Conservation (phyloP, 371 early-diverging fungal genomes). For the Mucor racemosus region DNA sequence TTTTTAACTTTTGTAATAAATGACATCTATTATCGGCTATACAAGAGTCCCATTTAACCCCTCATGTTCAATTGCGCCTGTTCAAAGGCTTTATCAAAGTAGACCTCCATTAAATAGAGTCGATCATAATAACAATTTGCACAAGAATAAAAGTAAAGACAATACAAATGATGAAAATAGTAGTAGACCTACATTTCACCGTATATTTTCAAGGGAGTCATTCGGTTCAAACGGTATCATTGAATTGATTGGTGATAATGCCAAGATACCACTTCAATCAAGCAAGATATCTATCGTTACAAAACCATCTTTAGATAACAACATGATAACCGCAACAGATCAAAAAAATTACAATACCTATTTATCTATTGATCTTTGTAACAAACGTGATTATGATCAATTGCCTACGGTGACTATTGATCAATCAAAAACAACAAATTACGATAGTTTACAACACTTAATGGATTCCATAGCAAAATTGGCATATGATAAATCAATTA, state of each 20-base stretch:
- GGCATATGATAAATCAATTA: slow-evolving; percentile 7
- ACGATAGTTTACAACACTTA: slow-evolving; percentile 8
- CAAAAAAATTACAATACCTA: slow-evolving; percentile 5
- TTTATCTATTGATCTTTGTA: slow-evolving; percentile 18
- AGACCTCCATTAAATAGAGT: neutral
- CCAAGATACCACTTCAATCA: neutral
- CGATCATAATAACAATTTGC: neutral
- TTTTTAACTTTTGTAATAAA: slow-evolving; percentile 3
- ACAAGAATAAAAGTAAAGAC: neutral
- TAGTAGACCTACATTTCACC: slow-evolving; percentile 14
- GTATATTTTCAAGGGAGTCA: slow-evolving; percentile 25
- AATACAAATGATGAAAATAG: neutral
- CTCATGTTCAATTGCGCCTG: slow-evolving; percentile 20
- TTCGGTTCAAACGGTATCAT: slow-evolving; percentile 16
- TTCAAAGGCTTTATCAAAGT: slow-evolving; percentile 7
- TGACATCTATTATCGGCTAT: slow-evolving; percentile 27
- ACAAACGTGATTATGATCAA: neutral
- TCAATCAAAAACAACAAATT: neutral
- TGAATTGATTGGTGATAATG: slow-evolving; percentile 17
- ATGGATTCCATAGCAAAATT: slow-evolving; percentile 16
- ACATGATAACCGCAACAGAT: neutral
- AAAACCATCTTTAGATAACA: slow-evolving; percentile 7
- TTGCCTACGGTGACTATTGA: neutral
- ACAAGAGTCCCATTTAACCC: slow-evolving; percentile 23
- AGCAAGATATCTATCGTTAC: neutral